These are phyloP conservation scores for Pugionium dolabratum DNA, from an alignment of 345 rosid genomes.

Conservation along the genomic window DNA sequence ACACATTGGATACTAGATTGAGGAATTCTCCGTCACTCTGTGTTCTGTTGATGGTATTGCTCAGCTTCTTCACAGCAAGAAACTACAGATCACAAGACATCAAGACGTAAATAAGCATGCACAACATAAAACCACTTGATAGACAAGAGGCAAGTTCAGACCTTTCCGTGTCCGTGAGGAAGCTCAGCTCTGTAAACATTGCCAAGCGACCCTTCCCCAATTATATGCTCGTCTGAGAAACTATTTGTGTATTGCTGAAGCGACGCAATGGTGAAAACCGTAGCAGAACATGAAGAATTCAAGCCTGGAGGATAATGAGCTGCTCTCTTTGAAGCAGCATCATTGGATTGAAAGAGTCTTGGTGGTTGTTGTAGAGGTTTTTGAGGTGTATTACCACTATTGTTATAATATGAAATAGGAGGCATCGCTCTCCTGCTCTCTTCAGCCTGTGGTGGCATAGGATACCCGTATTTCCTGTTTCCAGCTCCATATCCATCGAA, in stretches of 20 bases:
- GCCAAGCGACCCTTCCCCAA: constrained; percentile 81
- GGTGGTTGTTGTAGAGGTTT: constrained; percentile 57
- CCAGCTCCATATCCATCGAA: constrained; percentile 48
- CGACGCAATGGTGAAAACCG: constrained; percentile 62
- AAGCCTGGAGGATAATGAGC: constrained; percentile 44
- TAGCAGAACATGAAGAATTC: constrained; percentile 45
- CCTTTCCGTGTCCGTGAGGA: constrained; percentile 81
- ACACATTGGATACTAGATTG: constrained; percentile 53
- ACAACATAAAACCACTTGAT: not conserved
- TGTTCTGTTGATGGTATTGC: constrained; percentile 46
- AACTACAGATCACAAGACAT: constrained; percentile 42
- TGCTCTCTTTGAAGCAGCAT: constrained; percentile 48
- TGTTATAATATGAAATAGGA: constrained; percentile 40
- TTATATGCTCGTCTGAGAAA: constrained; percentile 68
- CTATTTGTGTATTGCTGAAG: constrained; percentile 85
- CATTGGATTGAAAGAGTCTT: constrained; percentile 35
- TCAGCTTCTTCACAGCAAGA: constrained; percentile 84
- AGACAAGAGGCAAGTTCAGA: constrained; percentile 28
- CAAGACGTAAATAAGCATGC: constrained; percentile 21
- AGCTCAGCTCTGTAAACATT: constrained; percentile 75
- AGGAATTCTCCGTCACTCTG: constrained; percentile 65
- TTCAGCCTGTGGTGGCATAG: constrained; percentile 42
- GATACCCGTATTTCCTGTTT: constrained; percentile 41
- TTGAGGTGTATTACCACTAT: constrained; percentile 32
- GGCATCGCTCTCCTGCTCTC: constrained; percentile 41